Evolutionary conservation across 129 eudicot genomes (phyloP).

Genomic region (Logfia minima): DNA sequence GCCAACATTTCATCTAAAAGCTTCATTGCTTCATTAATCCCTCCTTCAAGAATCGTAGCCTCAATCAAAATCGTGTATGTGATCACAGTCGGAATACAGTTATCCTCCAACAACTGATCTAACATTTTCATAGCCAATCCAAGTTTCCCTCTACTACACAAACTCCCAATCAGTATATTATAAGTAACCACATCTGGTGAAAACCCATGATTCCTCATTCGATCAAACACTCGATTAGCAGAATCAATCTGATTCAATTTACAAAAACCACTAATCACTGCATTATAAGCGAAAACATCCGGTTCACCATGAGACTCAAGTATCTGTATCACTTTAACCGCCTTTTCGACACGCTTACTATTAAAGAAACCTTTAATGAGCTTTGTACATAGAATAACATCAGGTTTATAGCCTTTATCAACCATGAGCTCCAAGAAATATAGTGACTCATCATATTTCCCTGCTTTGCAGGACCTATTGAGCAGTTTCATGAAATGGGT

Average conservation of each 20-base stretch:
- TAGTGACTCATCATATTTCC: conserved; percentile 62
- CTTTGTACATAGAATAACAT: conserved; percentile 67
- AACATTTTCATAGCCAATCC: conserved; percentile 55
- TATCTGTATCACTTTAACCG: conserved; percentile 55
- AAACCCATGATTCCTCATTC: conserved; percentile 67
- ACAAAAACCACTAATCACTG: conserved; percentile 71
- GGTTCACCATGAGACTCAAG: conserved; percentile 64
- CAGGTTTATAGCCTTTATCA: conserved; percentile 62
- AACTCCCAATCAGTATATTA: conserved; percentile 64
- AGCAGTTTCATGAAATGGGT: conserved; percentile 59
- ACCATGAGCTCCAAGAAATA: conserved; percentile 66
- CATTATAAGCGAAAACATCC: conserved; percentile 66
- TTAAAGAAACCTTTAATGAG: conserved; percentile 64
- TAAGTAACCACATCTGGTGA: conserved; percentile 66
- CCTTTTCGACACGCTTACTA: conserved; percentile 51
- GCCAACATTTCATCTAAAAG: conserved; percentile 64
- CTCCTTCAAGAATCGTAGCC: conserved; percentile 60
- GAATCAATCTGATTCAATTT: conserved; percentile 59
- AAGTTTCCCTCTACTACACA: conserved; percentile 66
- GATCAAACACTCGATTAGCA: conserved; percentile 49
- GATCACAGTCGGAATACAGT: conserved; percentile 55
- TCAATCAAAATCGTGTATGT: conserved; percentile 72
- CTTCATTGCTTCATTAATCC: conserved; percentile 61
- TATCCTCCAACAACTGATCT: conserved; percentile 50
- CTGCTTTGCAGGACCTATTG: conserved; percentile 56